Conservation (phyloP, 768 basidiomycete species). For the Lentinula guzmanii region DNA sequence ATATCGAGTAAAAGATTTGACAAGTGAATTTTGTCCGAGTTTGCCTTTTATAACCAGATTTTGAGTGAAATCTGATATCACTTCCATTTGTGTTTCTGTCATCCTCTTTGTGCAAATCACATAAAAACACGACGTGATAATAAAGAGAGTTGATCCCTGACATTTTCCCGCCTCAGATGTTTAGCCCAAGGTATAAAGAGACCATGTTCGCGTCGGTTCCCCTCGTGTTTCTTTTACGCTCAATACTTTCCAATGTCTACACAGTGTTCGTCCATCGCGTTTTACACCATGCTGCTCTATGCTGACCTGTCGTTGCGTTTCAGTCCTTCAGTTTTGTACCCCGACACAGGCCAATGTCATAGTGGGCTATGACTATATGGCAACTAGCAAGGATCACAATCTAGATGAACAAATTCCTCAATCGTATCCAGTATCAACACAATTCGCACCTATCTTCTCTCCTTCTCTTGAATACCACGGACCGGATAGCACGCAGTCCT, state of each 20-base stretch:
- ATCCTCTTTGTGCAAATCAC: neutral
- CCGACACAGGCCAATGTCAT: neutral
- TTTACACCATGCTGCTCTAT: neutral
- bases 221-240: neutral
- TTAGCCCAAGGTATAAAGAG: neutral
- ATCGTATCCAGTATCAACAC: neutral
- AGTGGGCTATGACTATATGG: neutral
- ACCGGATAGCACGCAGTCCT: neutral
- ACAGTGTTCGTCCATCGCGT: neutral
- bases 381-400: neutral
- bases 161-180: neutral
- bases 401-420: neutral
- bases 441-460: neutral
- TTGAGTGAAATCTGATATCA: neutral
- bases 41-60: neutral
- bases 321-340: neutral
- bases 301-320: neutral
- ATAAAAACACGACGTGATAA: neutral
- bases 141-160: neutral
- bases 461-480: constrained; percentile 4
- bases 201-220: neutral
- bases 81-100: neutral
- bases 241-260: neutral
- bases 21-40: neutral
- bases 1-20: neutral